Conservation (phyloP, 2,329 filamentous ascomycete species). For the Neopestalotiopsis rosae region DNA sequence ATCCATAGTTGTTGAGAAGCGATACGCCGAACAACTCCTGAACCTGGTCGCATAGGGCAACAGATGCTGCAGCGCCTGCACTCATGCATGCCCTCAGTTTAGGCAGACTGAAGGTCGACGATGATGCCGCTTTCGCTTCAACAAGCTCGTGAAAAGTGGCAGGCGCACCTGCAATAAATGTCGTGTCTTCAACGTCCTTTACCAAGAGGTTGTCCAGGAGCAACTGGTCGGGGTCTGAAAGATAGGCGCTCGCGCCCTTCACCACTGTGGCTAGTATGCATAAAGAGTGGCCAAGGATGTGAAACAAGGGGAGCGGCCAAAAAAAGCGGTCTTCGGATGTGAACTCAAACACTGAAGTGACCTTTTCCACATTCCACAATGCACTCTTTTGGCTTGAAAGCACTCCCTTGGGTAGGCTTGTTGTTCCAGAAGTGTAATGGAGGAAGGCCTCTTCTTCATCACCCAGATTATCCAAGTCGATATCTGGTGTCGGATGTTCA, state of each 20-base stretch:
- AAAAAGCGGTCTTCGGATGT: constrained; percentile 8
- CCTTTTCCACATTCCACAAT: constrained; percentile 8
- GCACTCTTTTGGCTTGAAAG: constrained; percentile 12
- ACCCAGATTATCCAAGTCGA: constrained; percentile 1
- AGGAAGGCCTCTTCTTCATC: constrained; percentile 12
- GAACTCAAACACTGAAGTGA: constrained; percentile 9
- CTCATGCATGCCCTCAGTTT: constrained; percentile 12
- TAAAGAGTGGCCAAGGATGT: constrained; percentile 12
- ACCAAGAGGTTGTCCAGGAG: constrained; percentile 10
- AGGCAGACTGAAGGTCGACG: neutral
- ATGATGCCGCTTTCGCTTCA: neutral
- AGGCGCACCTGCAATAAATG: constrained; percentile 8
- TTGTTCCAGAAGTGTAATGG: constrained; percentile 14
- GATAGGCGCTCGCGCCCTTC: constrained; percentile 11
- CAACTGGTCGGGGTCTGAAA: constrained; percentile 9
- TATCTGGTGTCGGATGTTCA: neutral
- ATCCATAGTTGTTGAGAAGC: constrained; percentile 12
- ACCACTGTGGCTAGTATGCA: constrained; percentile 10
- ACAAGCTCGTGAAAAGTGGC: constrained; percentile 12
- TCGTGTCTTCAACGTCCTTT: constrained; percentile 1
- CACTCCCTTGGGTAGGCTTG: constrained; percentile 7
- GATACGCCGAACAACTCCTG: neutral
- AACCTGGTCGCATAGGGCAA: constrained; percentile 6
- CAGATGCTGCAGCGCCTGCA: constrained; percentile 5
- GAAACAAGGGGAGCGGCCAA: constrained; percentile 13